Conservation (phyloP, 202 grass and related monocot genomes). For the Thinopyrum obtusiflorum region DNA sequence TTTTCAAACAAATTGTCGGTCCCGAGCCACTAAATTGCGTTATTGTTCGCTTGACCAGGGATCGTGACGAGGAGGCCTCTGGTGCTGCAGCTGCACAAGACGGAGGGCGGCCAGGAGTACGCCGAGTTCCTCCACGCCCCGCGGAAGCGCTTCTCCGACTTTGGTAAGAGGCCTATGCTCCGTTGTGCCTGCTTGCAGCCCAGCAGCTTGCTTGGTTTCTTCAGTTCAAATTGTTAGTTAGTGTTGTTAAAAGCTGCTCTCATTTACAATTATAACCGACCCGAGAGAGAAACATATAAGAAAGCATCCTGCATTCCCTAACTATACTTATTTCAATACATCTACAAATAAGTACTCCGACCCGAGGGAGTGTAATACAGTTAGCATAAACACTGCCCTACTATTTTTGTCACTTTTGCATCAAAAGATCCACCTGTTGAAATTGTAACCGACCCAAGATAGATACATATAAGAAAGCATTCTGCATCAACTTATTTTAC, state of each 20-base stretch:
- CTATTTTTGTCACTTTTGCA: neutral
- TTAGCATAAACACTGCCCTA: neutral
- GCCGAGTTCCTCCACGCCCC: conserved; percentile 92
- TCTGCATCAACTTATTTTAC: too few species aligned
- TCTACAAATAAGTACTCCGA: neutral
- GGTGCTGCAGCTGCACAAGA: conserved; percentile 97
- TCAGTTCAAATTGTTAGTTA: neutral
- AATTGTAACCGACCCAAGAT: neutral
- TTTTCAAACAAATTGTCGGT: neutral
- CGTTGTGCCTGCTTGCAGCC: neutral
- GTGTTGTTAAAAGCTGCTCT: neutral
- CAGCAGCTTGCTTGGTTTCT: conserved; percentile 11
- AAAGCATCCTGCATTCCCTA: neutral
- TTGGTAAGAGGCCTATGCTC: conserved; percentile 45
- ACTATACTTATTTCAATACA: too few species aligned
- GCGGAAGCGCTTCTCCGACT: conserved; percentile 73
- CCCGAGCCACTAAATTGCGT: neutral
- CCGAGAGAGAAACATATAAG: neutral
- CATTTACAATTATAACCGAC: neutral
- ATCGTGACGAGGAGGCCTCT: conserved; percentile 96
- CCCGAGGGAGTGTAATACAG: neutral
- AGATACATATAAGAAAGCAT: too few species aligned
- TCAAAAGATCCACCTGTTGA: neutral
- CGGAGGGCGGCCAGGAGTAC: conserved; percentile 71
- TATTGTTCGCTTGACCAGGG: conserved; percentile 45